Evolutionary conservation across 345 rosid species (phyloP).

Genomic region (Salix brachista): DNA sequence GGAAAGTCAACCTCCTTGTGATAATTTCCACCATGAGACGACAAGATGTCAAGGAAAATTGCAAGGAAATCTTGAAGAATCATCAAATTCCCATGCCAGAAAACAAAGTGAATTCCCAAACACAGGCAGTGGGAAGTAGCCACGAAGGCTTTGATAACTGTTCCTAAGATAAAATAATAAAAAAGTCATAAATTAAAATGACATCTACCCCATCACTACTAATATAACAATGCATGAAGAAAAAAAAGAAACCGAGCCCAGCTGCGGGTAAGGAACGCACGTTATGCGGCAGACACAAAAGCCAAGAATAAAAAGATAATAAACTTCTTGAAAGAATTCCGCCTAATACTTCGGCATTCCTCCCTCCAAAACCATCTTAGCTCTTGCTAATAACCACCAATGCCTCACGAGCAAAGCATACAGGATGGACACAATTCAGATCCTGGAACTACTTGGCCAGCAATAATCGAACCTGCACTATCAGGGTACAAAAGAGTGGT

Average conservation of each 20-base stretch:
- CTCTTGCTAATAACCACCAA: neutral
- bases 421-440: neutral
- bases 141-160: neutral
- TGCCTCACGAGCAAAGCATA: neutral
- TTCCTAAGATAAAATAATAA: neutral
- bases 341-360: neutral
- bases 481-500: neutral
- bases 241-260: neutral
- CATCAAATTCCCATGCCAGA: neutral
- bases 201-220: neutral
- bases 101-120: neutral
- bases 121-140: neutral
- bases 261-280: neutral
- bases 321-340: neutral
- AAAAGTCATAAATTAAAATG: neutral
- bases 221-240: neutral
- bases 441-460: neutral
- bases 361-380: neutral
- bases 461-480: neutral
- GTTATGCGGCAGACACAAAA: neutral
- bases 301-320: neutral
- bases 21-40: too few species aligned
- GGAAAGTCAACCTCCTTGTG: too few species aligned
- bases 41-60: too few species aligned
- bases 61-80: too few species aligned